A percentile compares a stretch with the other conserved stretches of the same genome.
These are phyloP conservation scores for Alternaria incomplexa DNA, from an alignment of 2,329 filamentous ascomycete genomes.

Conservation along the genomic window DNA sequence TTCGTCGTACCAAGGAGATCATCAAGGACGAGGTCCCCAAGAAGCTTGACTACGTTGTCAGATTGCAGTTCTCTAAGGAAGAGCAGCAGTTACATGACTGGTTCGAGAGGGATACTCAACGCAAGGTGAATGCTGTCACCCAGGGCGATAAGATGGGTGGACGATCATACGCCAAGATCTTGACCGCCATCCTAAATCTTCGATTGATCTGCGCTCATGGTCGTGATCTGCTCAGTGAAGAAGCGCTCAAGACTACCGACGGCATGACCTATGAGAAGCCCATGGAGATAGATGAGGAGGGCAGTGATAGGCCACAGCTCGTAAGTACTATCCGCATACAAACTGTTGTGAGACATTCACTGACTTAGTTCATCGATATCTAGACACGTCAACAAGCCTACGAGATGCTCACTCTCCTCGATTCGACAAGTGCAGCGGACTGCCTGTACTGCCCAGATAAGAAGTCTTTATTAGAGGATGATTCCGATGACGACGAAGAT, in stretches of 20 bases:
- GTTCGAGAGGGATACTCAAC: conserved; percentile 80
- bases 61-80: conserved; percentile 74
- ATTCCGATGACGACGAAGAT: conserved; percentile 39
- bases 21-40: conserved; percentile 71
- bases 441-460: conserved; percentile 73
- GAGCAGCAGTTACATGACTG: conserved; percentile 82
- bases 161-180: conserved; percentile 89
- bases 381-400: conserved; percentile 74
- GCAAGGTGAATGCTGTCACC: conserved; percentile 78
- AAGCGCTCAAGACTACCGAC: conserved; percentile 80
- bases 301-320: conserved; percentile 65
- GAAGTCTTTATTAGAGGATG: conserved; percentile 52
- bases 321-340: background rate
- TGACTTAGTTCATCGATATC: background rate
- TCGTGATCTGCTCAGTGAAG: conserved; percentile 84
- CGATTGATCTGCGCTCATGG: conserved; percentile 92
- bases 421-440: conserved; percentile 76
- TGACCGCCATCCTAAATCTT: conserved; percentile 88
- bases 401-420: conserved; percentile 83
- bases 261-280: conserved; percentile 84
- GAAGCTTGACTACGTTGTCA: conserved; percentile 71
- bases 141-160: conserved; percentile 72
- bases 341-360: background rate
- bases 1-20: conserved; percentile 87
- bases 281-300: conserved; percentile 86